Evolutionary conservation across 2,329 filamentous ascomycete genomes (phyloP), one percentile per base, ranked within the genome.

Genomic region (Metarhizium rileyi): DNA sequence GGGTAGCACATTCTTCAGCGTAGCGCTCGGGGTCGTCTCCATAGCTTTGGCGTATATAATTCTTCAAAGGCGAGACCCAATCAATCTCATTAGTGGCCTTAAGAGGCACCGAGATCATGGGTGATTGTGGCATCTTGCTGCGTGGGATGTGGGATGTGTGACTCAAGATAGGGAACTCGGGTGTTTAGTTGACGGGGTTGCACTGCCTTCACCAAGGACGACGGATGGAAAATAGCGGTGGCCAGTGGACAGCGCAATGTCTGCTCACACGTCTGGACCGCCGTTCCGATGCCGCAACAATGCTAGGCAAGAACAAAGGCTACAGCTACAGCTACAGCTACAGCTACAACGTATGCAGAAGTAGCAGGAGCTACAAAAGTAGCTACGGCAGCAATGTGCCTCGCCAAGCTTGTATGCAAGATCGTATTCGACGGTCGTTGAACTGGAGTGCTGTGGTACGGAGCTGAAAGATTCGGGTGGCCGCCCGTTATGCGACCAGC

Each of bases 71-170:
- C 44, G 79, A 77, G 56, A 97, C 78, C 93, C 93, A 98, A 78
- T 98, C 93, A 66, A 98, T 95, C 75, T 98, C 93, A 76, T 90
- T 95, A 56, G 93, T 98, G 48, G 80, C 80, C 81, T 86, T 97
- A 62, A 96, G 79, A 65, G 91, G 91, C 77, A 85, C 84, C 61
- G 90, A 94, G 61, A 97, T 84, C 91, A 97, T 97, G 54, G 90
- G 90, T 58, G 89, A 84, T 74, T 94, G 87, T 67, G 87, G 78
- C 84, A 88, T 90, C 59, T 52, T 59, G 60, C 55, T 49, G 44
- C 35, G 30, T 22, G 10, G 27, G 44, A 45, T 33, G 43, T 20
- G 16, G 20, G 6, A 25, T 18, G 50, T 46, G 25, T 46, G 47
- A 47, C 52, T 14, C 43, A 45, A 45, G 9, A 10, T 33, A 30